Conservation (phyloP, 768 basidiomycete species). For the Lentinula edodes region DNA sequence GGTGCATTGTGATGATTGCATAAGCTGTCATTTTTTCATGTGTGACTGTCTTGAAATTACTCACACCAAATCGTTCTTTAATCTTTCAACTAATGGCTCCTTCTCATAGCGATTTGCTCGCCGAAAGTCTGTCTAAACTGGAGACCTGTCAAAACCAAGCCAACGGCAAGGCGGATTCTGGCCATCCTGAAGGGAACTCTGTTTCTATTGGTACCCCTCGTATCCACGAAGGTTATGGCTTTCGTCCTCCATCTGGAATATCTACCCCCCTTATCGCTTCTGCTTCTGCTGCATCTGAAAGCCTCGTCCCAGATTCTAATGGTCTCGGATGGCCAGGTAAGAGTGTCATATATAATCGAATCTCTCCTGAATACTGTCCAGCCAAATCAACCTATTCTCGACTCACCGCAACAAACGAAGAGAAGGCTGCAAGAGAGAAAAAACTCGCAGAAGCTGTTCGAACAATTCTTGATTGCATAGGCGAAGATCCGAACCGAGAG, state of each 20-base stretch:
- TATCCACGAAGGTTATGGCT: constrained; percentile 76
- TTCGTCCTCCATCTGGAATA: constrained; percentile 63
- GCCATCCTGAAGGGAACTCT: not conserved
- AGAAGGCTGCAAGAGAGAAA: constrained; percentile 66
- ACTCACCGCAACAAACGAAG: constrained; percentile 71
- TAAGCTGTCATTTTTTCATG: not conserved
- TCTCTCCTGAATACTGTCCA: constrained; percentile 22
- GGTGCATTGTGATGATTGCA: not conserved
- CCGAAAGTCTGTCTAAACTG: constrained; percentile 42
- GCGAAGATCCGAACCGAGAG: constrained; percentile 95
- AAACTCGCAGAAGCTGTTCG: constrained; percentile 82
- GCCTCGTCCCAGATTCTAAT: constrained; percentile 46
- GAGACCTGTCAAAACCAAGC: constrained; percentile 17
- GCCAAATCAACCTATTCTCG: constrained; percentile 89
- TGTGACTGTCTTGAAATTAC: not conserved
- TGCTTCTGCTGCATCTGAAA: constrained; percentile 9
- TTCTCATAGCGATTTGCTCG: constrained; percentile 35
- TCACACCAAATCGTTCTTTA: not conserved
- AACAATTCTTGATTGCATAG: constrained; percentile 93
- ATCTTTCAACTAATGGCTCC: not conserved
- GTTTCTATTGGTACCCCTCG: constrained; percentile 21
- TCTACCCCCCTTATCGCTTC: constrained; percentile 50
- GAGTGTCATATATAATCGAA: not conserved
- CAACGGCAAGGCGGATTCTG: not conserved
- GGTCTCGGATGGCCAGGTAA: constrained; percentile 93